Evolutionary conservation across 2,329 filamentous ascomycete genomes (phyloP).

Genomic region (Emmonsiellopsis sp.): DNA sequence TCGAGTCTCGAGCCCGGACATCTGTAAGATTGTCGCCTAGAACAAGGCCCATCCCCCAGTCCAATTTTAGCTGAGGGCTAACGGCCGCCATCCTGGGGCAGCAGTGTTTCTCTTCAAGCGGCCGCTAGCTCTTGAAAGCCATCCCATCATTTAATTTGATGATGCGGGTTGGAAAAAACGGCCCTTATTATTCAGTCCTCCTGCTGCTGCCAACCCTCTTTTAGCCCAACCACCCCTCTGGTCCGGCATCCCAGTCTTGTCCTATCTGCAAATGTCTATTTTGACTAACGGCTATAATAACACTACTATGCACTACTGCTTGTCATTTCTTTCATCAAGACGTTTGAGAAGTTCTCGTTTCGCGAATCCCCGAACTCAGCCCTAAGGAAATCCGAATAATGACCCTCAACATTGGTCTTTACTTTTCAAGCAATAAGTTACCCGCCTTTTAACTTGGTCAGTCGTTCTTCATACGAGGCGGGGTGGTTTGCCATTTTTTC

Average conservation of each 20-base stretch:
- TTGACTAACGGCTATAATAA: conserved; percentile 4
- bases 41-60: conserved; percentile 2
- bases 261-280: conserved; percentile 1
- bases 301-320: conserved; percentile 4
- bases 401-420: background rate
- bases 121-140: conserved; percentile 2
- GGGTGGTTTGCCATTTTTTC: background rate
- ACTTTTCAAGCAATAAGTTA: background rate
- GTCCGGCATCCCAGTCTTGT: conserved; percentile 3
- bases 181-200: background rate
- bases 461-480: background rate
- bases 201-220: conserved; percentile 1
- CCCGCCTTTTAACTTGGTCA: background rate
- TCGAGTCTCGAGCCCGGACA: conserved; percentile 3
- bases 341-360: conserved; percentile 3
- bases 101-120: background rate
- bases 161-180: background rate
- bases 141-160: conserved; percentile 6
- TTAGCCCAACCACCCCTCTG: conserved; percentile 2
- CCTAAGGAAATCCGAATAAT: conserved; percentile 1
- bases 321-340: background rate
- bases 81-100: conserved; percentile 3
- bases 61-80: conserved; percentile 5
- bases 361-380: conserved; percentile 2
- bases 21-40: conserved; percentile 4